A percentile compares a stretch with the other conserved stretches of the same genome.
Conservation (phyloP, 306 rosid species). For the Fragaria vesca region DNA sequence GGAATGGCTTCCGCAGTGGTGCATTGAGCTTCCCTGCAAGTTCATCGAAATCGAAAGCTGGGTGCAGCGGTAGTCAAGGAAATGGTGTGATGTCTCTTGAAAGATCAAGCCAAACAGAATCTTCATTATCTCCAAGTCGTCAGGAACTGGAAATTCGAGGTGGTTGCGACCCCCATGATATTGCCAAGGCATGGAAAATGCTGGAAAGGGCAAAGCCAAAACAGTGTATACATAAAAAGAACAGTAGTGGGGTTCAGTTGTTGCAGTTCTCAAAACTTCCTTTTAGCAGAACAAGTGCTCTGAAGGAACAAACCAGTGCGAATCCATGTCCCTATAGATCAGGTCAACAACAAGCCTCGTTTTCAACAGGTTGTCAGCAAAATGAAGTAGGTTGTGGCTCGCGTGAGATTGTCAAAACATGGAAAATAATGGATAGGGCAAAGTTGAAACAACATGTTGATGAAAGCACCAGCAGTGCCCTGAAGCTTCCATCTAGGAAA, state of each 20-base stretch:
- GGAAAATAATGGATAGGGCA: slow-evolving; percentile 68
- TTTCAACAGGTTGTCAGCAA: slow-evolving; percentile 33
- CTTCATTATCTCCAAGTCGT: slow-evolving; percentile 36
- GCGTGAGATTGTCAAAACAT: slow-evolving; percentile 52
- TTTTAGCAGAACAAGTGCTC: slow-evolving; percentile 19
- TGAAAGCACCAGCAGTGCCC: slow-evolving; percentile 18
- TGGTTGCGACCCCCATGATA: slow-evolving; percentile 30
- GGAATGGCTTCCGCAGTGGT: slow-evolving; percentile 68
- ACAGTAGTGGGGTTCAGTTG: slow-evolving; percentile 28
- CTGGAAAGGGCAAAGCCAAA: slow-evolving; percentile 53
- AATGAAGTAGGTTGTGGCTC: slow-evolving; percentile 30
- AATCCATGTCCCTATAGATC: slow-evolving; percentile 19
- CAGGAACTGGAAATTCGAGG: slow-evolving; percentile 34
- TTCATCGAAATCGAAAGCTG: slow-evolving; percentile 36
- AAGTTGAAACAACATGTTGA: slow-evolving; percentile 26
- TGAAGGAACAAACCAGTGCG: slow-evolving; percentile 11
- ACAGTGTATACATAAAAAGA: slow-evolving; percentile 22
- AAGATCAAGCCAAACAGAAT: slow-evolving; percentile 28
- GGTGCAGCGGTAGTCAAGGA: slow-evolving; percentile 27
- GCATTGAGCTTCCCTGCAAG: slow-evolving; percentile 44
- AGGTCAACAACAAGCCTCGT: slow-evolving; percentile 26
- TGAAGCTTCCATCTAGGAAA: slow-evolving; percentile 25
- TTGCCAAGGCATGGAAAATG: slow-evolving; percentile 82
- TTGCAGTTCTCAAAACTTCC: slow-evolving; percentile 34
- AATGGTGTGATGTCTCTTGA: slow-evolving; percentile 20